Base-by-base conservation (phyloP, 257 asterid genomes). In the Handroanthus guayacan region DNA sequence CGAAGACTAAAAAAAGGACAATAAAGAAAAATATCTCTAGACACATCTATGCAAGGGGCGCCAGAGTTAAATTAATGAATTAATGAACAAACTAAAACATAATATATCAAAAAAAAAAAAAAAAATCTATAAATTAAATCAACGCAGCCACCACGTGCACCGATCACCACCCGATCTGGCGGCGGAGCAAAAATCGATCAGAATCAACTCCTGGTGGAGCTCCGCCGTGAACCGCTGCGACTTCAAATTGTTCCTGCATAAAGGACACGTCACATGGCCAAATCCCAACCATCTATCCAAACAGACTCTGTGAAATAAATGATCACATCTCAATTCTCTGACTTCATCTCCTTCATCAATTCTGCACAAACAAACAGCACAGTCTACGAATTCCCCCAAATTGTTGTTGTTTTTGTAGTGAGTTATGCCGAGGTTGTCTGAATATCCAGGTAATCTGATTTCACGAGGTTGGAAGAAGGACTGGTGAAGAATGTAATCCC, bases 141-240 rank as follows among this genome's bases (percentile, higher is more conserved):
- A 81, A 9, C 85, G 85, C 0, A 81, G 77, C 85, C 85, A 81
- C 85, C 85, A 81, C 5, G 58, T 61, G 12, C 54, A 41, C 10
- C 80, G 75, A 4, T 55, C 70, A 20, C 48, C 67, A 18, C 7
- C 9, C 0, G 85, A 72, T 11, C 54, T 39, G 16, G 62, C 39
- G 36, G 45, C 20, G 60, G 62, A 56, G 56, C 61, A 45, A 17
- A 77, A 81, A 71, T 74, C 34, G 77, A 81, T 7, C 18, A 43
- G 2, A 1, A 81, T 11, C 65, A 81, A 5, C 65, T 77, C 85
- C 4, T 55, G 67, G 66, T 47, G 64, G 74, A 62, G 77, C 61
- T 77, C 85, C 69, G 74, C 37, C 69, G 74, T 6, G 71, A 52
- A 54, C 1, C 8, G 69, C 14, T 44, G 61, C 34, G 80, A 75